Evolutionary conservation across 2,329 filamentous ascomycete genomes (phyloP).

Genomic region (Neocucurbitaria cava): DNA sequence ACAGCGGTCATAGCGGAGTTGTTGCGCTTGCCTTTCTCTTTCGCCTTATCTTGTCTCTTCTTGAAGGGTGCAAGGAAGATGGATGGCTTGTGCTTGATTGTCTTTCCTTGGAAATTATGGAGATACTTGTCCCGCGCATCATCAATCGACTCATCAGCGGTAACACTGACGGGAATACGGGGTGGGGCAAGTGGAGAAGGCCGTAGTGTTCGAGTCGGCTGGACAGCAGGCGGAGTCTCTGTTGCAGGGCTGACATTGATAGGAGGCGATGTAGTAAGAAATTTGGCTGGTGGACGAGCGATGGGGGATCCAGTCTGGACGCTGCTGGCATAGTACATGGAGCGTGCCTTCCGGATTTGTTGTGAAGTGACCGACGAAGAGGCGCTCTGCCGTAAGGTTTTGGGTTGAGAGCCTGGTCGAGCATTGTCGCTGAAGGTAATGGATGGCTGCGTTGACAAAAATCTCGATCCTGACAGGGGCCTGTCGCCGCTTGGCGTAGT

Average conservation of each 20-base stretch:
- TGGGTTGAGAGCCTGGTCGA: conserved; percentile 36
- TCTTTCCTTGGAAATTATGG: conserved; percentile 50
- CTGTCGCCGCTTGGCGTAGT: conserved; percentile 16
- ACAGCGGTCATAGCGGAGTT: conserved; percentile 25
- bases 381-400: conserved; percentile 26
- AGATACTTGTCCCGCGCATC: conserved; percentile 50
- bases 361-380: conserved; percentile 40
- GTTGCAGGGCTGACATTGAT: conserved; percentile 10
- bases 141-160: conserved; percentile 33
- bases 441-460: conserved; percentile 29
- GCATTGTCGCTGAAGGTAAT: conserved; percentile 30
- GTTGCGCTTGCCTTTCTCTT: conserved; percentile 23
- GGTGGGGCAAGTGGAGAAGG: conserved; percentile 30
- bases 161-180: conserved; percentile 36
- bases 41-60: conserved; percentile 47
- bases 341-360: conserved; percentile 47
- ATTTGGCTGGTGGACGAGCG: conserved; percentile 41
- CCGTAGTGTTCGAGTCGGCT: conserved; percentile 10
- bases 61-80: conserved; percentile 54
- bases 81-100: conserved; percentile 52
- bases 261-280: conserved; percentile 35
- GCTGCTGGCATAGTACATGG: conserved; percentile 50
- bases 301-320: conserved; percentile 48
- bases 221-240: conserved; percentile 1
- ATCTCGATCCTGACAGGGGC: conserved; percentile 12